Conservation (phyloP, 805 yeast genomes). For the Teunomyces gatunensis region DNA sequence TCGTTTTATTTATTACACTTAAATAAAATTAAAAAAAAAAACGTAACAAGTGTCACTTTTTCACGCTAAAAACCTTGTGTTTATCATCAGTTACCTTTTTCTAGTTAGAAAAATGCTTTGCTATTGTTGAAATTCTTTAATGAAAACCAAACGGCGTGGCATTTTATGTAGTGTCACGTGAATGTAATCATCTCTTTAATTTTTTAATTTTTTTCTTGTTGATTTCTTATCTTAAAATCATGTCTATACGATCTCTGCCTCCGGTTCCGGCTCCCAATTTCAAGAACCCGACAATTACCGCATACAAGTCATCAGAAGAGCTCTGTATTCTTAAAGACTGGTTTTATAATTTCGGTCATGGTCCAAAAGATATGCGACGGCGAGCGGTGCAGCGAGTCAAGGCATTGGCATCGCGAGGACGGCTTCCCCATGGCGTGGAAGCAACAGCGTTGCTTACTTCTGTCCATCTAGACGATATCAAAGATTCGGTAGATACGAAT, state of each 20-base stretch:
- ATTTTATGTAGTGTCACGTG: neutral
- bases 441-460: conserved; percentile 58
- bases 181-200: neutral
- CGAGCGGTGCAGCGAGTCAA: conserved; percentile 53
- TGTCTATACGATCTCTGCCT: neutral
- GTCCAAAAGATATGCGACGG: conserved; percentile 25
- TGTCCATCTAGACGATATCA: conserved; percentile 29
- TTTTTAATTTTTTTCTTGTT: neutral
- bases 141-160: neutral
- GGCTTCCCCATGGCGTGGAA: conserved; percentile 70
- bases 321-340: conserved; percentile 44
- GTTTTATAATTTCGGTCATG: conserved; percentile 45
- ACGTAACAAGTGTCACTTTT: too few species aligned
- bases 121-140: neutral
- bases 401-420: conserved; percentile 58
- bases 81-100: too few species aligned
- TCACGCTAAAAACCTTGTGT: too few species aligned
- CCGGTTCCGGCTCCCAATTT: conserved; percentile 5
- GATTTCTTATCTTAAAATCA: neutral
- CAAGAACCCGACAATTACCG: conserved; percentile 21
- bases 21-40: too few species aligned
- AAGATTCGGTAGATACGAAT: conserved; percentile 22
- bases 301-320: conserved; percentile 35
- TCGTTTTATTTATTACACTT: too few species aligned
- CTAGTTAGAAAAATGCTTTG: too few species aligned